Base-by-base conservation (phyloP, 768 basidiomycete species). In the Rhodotorula sphaerocarpa region DNA sequence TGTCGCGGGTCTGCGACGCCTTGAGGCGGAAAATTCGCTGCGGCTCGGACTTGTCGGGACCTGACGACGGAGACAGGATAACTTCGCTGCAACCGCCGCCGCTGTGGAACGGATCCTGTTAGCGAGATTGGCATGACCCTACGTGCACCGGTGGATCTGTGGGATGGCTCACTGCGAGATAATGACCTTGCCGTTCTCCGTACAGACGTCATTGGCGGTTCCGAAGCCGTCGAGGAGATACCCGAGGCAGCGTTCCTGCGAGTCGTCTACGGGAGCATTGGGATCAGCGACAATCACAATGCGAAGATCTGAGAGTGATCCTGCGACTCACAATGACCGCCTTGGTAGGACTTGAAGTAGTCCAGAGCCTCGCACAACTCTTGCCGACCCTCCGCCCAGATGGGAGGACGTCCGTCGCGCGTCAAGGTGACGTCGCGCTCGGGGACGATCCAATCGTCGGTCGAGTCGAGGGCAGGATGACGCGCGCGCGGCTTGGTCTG, bases 171-270 rank as follows among this genome's bases (percentile, higher is more conserved):
- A 56, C 63, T 68, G 67, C 10, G 52, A 55, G 56, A 68, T 61
- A 53, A 68, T 59, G 47, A 68, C n/a, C 27, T 55, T 50, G 9
- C 67, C 67, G 5, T 42, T n/a, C 0, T 57, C 42, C 2, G 27
- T 50, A 20, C 59, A 60, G 5, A 33, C n/a, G 44, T 68, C 67
- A 25, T 50, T 54, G 16, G 57, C 45, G 0, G 52, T 48, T 11
- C 51, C 47, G 25, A 61, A 68, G 1, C 63, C 67, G 31, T 68
- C 67, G 27, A 68, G 63, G 0, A 68, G 52, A 52, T 68, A 68
- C 2, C 67, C 67, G 43, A 42, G 48, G n/a, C 62, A 64, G 16
- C 59, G 50, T 27, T 68, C 63, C 2, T 48, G 46, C n/a, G 41
- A 41, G 33, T 65, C 63, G 53, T 65, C 59, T 61, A 28, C 11